Evolutionary conservation across 2,329 filamentous ascomycete species (phyloP), one percentile per base, ranked within the genome.

Genomic region (Ascochyta lentis): DNA sequence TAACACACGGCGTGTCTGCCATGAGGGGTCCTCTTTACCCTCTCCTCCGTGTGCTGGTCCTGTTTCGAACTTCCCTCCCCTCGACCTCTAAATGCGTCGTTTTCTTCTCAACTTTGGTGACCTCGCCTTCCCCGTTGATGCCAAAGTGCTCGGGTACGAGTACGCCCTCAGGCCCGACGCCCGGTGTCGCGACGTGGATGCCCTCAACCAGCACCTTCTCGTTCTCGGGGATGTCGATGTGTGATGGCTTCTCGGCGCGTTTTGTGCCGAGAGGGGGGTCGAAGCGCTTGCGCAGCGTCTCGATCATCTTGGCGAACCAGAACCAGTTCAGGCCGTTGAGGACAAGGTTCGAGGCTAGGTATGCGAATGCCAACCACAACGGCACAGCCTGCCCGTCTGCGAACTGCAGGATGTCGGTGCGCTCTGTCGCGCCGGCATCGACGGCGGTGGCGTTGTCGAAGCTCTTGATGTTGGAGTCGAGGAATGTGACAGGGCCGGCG

Each of bases 251-350:
- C 37, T 54, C 49, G 6, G 56, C 59, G 35, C 64, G 69, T 12
- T 58, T 60, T n/a, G 80, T 82, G 37, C 80, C 80, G 15, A 78
- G 71, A 6, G 80, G 88, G 76, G 81, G 80, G 57, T 86, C 83
- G 70, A 95, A 95, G 24, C 91, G 83, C 79, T 90, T 92, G 56
- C 87, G 82, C 12, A 95, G 86, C 8, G 91, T 90, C 56, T 86
- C 82, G 59, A 96, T 87, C 91, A 96, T 96, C 83, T 91, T 92
- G 69, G 86, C 81, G 72, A 94, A 95, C 91, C 91, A 96, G 77
- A 88, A 90, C 68, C 90, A 87, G 77, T 96, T 96, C 48, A 96
- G 79, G 12, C 83, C 81, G 69, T 92, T 94, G 24, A 96, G 82
- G 0, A 84, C 84, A 19, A 91, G 49, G 73, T 95, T 95, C 69